phyloP scores from a whole-genome alignment of 169 alveolate genomes.

The Plasmodium gonderi region DNA sequence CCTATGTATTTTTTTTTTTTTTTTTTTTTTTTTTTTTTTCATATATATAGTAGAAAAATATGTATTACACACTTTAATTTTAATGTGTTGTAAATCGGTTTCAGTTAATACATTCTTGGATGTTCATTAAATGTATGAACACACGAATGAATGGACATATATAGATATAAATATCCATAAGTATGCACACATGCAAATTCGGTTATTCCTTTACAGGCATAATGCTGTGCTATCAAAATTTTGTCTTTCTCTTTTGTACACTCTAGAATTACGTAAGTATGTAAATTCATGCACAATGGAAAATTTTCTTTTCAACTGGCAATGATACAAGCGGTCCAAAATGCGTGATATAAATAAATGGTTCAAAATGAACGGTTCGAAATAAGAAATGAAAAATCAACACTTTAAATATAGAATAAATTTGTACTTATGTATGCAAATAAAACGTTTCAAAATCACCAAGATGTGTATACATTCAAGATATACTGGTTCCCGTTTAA shows the following conservation, averaged over 20 bases:
- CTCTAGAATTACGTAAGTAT: not conserved
- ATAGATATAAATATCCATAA: not conserved
- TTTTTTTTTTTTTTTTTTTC: not conserved
- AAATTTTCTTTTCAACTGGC: conserved; percentile 2
- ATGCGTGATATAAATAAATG: not conserved
- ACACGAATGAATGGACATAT: not conserved
- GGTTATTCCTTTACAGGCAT: not conserved
- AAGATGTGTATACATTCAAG: not conserved
- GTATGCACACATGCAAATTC: too few relatives aligned
- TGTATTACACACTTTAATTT: not conserved
- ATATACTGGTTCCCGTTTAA: not conserved
- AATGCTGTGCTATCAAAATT: not conserved
- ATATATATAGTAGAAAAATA: not conserved
- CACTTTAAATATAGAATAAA: not conserved
- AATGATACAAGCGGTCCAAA: not conserved
- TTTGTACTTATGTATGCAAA: not conserved
- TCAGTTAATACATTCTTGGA: not conserved
- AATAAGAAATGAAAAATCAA: not conserved
- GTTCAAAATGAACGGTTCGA: not conserved
- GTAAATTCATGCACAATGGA: not conserved
- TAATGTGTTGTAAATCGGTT: not conserved
- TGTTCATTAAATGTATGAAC: not conserved
- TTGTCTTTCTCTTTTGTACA: not conserved
- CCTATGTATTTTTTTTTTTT: not conserved
- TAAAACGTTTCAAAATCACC: not conserved